Evolutionary conservation across 768 basidiomycete genomes (phyloP).

Genomic region (Xerocomellus chrysenteron): DNA sequence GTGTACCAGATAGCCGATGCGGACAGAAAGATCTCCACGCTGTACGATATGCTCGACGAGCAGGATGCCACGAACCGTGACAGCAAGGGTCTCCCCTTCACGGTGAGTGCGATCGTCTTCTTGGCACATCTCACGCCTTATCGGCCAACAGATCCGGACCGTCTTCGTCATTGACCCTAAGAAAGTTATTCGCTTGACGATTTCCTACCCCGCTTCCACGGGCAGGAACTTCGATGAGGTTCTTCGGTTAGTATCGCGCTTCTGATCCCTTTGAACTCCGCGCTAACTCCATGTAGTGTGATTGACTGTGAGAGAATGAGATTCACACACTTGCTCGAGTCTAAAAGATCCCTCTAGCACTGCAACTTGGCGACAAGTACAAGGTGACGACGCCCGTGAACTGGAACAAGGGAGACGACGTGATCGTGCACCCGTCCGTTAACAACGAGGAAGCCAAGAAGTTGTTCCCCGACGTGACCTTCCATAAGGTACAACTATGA

Average conservation of each 20-base stretch:
- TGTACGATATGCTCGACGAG: constrained; percentile 96
- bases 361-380: constrained; percentile 89
- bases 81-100: constrained; percentile 89
- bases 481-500: constrained; percentile 62
- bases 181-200: constrained; percentile 85
- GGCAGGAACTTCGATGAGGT: constrained; percentile 89
- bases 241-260: constrained; percentile 42
- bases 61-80: constrained; percentile 91
- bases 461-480: constrained; percentile 80
- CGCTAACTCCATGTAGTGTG: constrained; percentile 44
- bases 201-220: constrained; percentile 94
- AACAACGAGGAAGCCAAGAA: constrained; percentile 86
- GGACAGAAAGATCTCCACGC: constrained; percentile 77
- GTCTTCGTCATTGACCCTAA: constrained; percentile 98
- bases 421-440: constrained; percentile 88
- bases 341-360: constrained; percentile 43
- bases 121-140: neutral
- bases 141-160: constrained; percentile 69
- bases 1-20: constrained; percentile 80
- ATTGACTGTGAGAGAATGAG: constrained; percentile 61
- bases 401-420: constrained; percentile 92
- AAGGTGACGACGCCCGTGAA: constrained; percentile 88
- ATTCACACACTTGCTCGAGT: constrained; percentile 32
- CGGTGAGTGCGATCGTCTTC: constrained; percentile 42
- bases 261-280: neutral